Base-by-base conservation (phyloP, 805 yeast species). In the Jamesozyma piceae region DNA sequence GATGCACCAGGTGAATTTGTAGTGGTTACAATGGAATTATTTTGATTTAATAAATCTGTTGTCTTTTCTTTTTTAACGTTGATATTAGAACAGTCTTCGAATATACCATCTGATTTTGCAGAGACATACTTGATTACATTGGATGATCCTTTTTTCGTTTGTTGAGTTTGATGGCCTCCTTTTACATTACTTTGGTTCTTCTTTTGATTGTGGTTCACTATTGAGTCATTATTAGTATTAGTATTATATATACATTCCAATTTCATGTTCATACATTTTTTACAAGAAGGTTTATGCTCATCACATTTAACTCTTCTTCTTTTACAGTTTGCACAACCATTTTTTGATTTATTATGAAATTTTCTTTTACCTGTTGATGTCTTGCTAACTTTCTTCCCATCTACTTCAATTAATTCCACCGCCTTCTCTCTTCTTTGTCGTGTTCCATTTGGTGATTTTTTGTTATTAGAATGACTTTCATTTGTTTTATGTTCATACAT, bases 261-360 rank as follows among this genome's bases (percentile, higher is more conserved):
- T 21, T 83, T 81, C 78, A 89, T 76, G 48, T 88, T 78, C 39
- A 69, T 64, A 64, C 97, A 89, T 63, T 87, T 87, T 21, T 68
- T 67, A 60, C 97, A 89, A 9, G 67, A 57, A 1, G 97, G 97
- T 46, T 78, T 82, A 1, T 68, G 66, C 62, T 90, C 97, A 60
- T 89, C 97, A 68, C 97, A 89, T 58, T 89, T 89, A 33, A 90
- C 96, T 38, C 97, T 69, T 52, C 97, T 74, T 48, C 77, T 73
- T 57, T 89, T 89, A 63, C 97, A 89, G 2, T 94, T 83, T 33
- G 79, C 75, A 64, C 97, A 89, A 0, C 97, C 97, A 43, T 76
- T 75, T 45, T 95, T 75, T 34, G 95, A 83, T 64, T 90, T 90
- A 47, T 80, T 83, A 60, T 90, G 97, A 57, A 82, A 90, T 57